Conservation (phyloP, 2,329 filamentous ascomycete genomes). For the Pseudocercospora vitis region DNA sequence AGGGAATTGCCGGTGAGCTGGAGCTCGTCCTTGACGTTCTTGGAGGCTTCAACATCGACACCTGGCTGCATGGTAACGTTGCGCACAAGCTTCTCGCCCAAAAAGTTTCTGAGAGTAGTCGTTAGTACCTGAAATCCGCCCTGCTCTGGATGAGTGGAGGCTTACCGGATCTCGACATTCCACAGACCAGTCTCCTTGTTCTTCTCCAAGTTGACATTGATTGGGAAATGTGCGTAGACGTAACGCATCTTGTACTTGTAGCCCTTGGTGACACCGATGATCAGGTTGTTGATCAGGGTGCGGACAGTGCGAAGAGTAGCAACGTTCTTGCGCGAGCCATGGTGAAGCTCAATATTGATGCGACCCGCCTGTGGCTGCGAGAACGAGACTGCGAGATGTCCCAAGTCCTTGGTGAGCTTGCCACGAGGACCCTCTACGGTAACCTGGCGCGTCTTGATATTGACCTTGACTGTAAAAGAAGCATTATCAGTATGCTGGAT, state of each 20-base stretch:
- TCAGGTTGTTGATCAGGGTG: slow-evolving; percentile 97
- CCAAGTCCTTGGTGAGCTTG: slow-evolving; percentile 96
- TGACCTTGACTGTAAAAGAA: slow-evolving; percentile 76
- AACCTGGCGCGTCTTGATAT: slow-evolving; percentile 94
- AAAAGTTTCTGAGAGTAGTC: slow-evolving; percentile 72
- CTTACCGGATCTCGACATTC: slow-evolving; percentile 97
- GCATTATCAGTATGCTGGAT: slow-evolving; percentile 25
- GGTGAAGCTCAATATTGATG: slow-evolving; percentile 98
- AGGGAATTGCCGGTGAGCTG: slow-evolving; percentile 88
- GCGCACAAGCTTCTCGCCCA: slow-evolving; percentile 99
- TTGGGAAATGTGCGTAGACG: slow-evolving; percentile 99
- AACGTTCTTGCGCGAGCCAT: slow-evolving; percentile 96
- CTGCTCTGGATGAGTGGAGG: slow-evolving; percentile 23
- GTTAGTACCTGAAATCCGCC: slow-evolving; percentile 15
- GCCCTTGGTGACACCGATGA: slow-evolving; percentile 97
- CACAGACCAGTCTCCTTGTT: slow-evolving; percentile 82
- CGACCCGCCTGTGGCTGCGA: slow-evolving; percentile 77
- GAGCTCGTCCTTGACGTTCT: slow-evolving; percentile 97
- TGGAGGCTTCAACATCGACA: slow-evolving; percentile 86
- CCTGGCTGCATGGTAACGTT: slow-evolving; percentile 83
- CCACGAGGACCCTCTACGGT: slow-evolving; percentile 97
- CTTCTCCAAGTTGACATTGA: slow-evolving; percentile 99
- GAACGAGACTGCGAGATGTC: slow-evolving; percentile 96
- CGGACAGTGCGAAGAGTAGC: slow-evolving; percentile 97
- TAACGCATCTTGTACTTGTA: slow-evolving; percentile 99